Conservation (phyloP, 1,284 basidiomycete genomes). For the Puccinia brachypodii region DNA sequence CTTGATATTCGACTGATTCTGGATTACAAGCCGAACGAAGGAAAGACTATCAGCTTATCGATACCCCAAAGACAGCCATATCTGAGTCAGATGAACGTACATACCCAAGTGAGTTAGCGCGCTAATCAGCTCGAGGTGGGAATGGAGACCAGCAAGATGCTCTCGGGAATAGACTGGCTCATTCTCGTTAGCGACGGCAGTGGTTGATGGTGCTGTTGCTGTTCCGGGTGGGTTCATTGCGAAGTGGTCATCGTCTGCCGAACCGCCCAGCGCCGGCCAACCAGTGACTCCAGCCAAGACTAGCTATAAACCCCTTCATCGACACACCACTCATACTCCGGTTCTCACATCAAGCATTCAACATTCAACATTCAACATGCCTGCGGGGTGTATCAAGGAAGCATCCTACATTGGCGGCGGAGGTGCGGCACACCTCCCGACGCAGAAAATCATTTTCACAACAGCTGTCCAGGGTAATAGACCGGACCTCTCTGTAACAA, state of each 20-base stretch:
- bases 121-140: constrained; percentile 28
- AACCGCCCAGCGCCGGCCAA: background rate
- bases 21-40: background rate
- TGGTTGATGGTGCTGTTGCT: background rate
- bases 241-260: background rate
- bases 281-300: background rate
- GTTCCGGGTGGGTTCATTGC: background rate
- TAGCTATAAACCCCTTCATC: background rate
- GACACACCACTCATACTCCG: too few species aligned
- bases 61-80: background rate
- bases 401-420: too few species aligned
- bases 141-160: constrained; percentile 25
- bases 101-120: constrained; percentile 30
- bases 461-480: too few species aligned
- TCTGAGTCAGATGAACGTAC: background rate
- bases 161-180: constrained; percentile 7
- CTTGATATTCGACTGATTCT: constrained; percentile 28
- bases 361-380: too few species aligned
- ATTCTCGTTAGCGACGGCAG: background rate
- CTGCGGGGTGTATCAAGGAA: too few species aligned
- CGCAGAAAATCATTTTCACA: too few species aligned
- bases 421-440: too few species aligned
- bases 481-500: too few species aligned
- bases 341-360: too few species aligned
- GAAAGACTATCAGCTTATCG: background rate